A percentile compares a stretch with the other conserved stretches of the same genome.
phyloP scores from a whole-genome alignment of 345 rosid species.

The Bruguiera parviflora region DNA sequence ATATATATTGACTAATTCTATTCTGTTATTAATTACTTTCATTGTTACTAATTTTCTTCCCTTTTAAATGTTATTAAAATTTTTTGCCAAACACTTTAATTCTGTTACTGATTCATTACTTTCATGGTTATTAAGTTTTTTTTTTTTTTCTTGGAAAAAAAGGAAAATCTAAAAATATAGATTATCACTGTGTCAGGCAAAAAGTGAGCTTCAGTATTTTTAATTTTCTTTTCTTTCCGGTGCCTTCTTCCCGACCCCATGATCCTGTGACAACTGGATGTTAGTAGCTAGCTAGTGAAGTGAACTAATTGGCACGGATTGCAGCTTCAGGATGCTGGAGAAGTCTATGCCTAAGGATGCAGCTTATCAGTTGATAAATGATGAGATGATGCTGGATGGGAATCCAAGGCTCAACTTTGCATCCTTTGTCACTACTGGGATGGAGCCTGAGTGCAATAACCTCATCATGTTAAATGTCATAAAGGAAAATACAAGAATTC shows the following conservation, averaged over 20 bases:
- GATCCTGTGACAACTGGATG: background rate
- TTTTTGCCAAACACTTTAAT: no score
- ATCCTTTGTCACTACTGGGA: conserved; percentile 15
- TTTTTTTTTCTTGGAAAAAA: no score
- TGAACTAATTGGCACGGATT: background rate
- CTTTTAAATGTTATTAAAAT: no score
- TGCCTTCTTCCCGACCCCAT: no score
- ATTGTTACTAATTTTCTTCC: background rate
- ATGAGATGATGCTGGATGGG: conserved; percentile 14
- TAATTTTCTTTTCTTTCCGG: no score
- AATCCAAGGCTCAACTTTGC: conserved; percentile 25
- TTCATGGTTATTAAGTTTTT: no score
- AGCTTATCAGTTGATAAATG: conserved; percentile 14
- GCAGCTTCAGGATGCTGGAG: conserved; percentile 15
- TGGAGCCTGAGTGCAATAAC: conserved; percentile 15
- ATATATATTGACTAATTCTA: background rate
- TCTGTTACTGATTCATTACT: no score
- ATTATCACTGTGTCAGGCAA: no score
- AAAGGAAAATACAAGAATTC: background rate
- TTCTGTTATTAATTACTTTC: background rate
- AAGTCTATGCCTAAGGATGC: conserved; percentile 16
- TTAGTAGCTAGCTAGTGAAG: background rate
- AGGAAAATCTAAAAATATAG: no score
- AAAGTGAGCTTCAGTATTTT: no score
- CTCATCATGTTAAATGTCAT: no score